Base-by-base conservation (phyloP, 768 basidiomycete species). In the Phaeotremella fagi region DNA sequence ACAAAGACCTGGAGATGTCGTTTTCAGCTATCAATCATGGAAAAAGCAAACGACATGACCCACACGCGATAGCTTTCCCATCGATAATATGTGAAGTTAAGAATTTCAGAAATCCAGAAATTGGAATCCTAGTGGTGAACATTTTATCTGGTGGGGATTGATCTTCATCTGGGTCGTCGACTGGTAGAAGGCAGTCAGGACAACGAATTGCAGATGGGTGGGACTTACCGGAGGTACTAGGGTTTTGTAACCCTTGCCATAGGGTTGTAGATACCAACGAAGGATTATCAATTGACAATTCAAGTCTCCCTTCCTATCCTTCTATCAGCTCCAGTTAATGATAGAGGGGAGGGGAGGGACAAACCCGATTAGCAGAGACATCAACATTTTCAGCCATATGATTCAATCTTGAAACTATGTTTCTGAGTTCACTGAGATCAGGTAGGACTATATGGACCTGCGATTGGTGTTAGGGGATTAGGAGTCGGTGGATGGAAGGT, bases 401-500 rank as follows among this genome's bases (percentile, higher is more conserved):
- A n/a, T 59, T 59, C 18, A 74, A 33, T 18, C 73, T 45, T 18
- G 50, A 55, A 0, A 70, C 68, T 33, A 72, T 56, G 37, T 71
- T 71, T 41, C 68, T 52, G 33, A 74, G 43, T 25, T 72, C 65
- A 3, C 49, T 31, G 3, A 74, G 50, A 45, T 59, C 59, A 1
- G 73, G 73, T 20, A 74, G 54, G 2, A 66, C 56, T 29, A 74
- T 57, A 45, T 72, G 67, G 20, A 72, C 64, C 73, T 74, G 38
- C 1, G 12, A 11, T 4, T 7, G 16, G 31, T 50, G 15, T 28
- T 29, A 16, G 26, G 23, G 9, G 9, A 45, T 5, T 45, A 9
- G 9, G 4, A 6, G 24, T 6, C 5, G 6, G 9, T 15, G 44
- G 5, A 9, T 15, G 6, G 14, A 44, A 51, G n/a, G 28, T 6